These are phyloP conservation scores for Mucuna pruriens DNA, from an alignment of 306 rosid species.

Conservation along the genomic window DNA sequence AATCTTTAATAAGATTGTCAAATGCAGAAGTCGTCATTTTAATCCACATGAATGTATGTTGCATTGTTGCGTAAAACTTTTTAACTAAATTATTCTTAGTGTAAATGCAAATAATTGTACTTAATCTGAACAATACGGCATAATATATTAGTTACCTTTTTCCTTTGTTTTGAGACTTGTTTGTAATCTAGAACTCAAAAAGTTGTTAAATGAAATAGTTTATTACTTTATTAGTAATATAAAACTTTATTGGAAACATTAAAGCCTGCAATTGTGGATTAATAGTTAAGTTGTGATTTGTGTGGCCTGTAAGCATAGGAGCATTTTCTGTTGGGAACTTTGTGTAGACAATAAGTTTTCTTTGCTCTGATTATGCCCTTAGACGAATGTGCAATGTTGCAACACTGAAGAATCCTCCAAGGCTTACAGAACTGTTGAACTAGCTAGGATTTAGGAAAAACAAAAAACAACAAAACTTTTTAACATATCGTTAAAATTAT, in stretches of 20 bases:
- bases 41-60: not conserved
- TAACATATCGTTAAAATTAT: not conserved
- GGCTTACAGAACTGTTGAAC: not conserved
- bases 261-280: constrained; percentile 22
- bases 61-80: too few species aligned
- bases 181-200: not conserved
- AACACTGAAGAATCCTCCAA: not conserved
- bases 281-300: constrained; percentile 15
- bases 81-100: not conserved
- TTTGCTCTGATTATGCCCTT: constrained; percentile 14
- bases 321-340: constrained; percentile 20
- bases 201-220: not conserved
- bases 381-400: not conserved
- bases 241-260: constrained; percentile 8
- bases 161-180: not conserved
- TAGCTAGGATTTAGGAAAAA: not conserved
- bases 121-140: not conserved
- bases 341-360: constrained; percentile 28
- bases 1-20: not conserved
- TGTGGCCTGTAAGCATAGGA: constrained; percentile 5
- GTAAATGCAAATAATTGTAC: not conserved
- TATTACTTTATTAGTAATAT: not conserved
- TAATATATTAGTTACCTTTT: not conserved
- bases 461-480: too few species aligned
- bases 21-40: not conserved